Conservation (phyloP, 768 basidiomycete species). For the Chiua virens region DNA sequence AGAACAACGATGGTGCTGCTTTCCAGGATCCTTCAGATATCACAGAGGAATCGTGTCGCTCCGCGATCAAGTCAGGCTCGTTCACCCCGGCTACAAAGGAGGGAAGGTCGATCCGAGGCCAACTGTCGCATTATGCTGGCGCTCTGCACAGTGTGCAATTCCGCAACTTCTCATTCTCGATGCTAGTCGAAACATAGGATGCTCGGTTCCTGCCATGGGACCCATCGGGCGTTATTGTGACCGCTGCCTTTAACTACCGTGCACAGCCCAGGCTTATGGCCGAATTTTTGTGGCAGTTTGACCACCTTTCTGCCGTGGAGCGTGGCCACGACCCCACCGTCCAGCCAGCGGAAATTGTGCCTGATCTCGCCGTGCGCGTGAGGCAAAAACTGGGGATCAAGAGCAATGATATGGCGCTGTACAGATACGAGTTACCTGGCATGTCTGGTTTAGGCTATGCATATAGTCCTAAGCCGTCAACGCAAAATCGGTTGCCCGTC, state of each 20-base stretch:
- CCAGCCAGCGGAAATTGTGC: neutral
- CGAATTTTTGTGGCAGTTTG: no score
- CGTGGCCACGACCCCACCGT: no score
- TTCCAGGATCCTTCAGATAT: neutral
- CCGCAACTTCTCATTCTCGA: no score
- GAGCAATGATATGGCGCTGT: neutral
- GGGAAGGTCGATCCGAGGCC: conserved; percentile 26
- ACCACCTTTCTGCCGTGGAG: no score
- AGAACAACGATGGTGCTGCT: neutral
- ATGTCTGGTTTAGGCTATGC: neutral
- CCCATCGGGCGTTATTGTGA: no score
- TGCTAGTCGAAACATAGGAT: no score
- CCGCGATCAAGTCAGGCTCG: neutral
- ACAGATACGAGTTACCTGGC: neutral
- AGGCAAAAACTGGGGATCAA: neutral
- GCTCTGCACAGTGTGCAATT: no score
- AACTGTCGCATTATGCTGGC: neutral
- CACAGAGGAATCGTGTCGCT: neutral
- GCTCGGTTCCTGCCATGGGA: neutral
- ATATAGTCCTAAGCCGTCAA: no score
- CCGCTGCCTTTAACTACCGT: no score
- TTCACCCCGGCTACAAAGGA: conserved; percentile 20
- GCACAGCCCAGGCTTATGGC: no score
- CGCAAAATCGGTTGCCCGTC: no score
- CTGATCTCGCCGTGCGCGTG: neutral